Evolutionary conservation across 2,329 filamentous ascomycete species (phyloP).

Genomic region (Aspergillus pseudoviridinutans): DNA sequence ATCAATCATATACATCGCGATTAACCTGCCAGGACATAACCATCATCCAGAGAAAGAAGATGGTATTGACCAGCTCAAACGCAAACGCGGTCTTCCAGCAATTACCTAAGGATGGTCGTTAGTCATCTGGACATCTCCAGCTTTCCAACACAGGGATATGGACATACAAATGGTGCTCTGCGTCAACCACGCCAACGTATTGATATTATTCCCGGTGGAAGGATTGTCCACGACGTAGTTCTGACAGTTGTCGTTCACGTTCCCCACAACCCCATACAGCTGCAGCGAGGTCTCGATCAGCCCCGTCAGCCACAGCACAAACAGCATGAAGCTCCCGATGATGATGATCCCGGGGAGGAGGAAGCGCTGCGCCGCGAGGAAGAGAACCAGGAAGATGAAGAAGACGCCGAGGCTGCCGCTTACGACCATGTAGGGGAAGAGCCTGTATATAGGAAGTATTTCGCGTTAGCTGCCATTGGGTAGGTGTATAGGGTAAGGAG

Average conservation of each 20-base stretch:
- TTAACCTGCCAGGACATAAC: constrained; percentile 57
- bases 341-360: constrained; percentile 58
- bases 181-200: constrained; percentile 60
- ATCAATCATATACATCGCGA: constrained; percentile 27
- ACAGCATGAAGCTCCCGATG: constrained; percentile 57
- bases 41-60: constrained; percentile 66
- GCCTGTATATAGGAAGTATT: constrained; percentile 39
- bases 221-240: constrained; percentile 50
- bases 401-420: constrained; percentile 53
- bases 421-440: constrained; percentile 62
- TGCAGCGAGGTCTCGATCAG: constrained; percentile 62
- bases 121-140: not conserved
- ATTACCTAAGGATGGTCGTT: constrained; percentile 41
- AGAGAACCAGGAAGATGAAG: constrained; percentile 57
- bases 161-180: constrained; percentile 59
- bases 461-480: not conserved
- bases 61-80: constrained; percentile 59
- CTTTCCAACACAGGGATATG: not conserved
- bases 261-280: constrained; percentile 53
- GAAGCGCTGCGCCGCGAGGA: constrained; percentile 53
- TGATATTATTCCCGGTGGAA: constrained; percentile 45
- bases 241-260: constrained; percentile 58
- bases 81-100: constrained; percentile 62
- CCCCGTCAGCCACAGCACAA: constrained; percentile 59
- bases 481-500: not conserved